Evolutionary conservation across 148 eudicot species (phyloP).

Genomic region (Camellia sinensis): DNA sequence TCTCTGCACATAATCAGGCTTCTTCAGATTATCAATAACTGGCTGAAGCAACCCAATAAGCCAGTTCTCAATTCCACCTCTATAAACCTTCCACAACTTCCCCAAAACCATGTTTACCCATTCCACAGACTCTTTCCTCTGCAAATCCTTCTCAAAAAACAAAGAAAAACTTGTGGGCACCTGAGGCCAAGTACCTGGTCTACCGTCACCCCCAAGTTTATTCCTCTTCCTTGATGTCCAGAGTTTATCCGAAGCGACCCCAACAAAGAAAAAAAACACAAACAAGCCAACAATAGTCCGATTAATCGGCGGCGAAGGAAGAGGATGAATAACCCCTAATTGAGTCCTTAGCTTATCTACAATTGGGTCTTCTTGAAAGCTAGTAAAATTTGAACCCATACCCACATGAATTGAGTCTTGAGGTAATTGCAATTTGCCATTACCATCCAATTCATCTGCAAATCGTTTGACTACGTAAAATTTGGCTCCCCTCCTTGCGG

Average conservation of each 20-base stretch:
- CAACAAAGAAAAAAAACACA: constrained; percentile 86
- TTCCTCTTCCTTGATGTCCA: constrained; percentile 73
- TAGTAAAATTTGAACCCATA: constrained; percentile 43
- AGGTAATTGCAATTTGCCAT: constrained; percentile 21
- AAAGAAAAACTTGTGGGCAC: constrained; percentile 65
- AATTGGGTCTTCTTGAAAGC: constrained; percentile 77
- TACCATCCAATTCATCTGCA: constrained; percentile 38
- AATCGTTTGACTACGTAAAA: constrained; percentile 44
- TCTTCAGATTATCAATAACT: constrained; percentile 79
- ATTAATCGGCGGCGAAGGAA: constrained; percentile 81
- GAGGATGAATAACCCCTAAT: constrained; percentile 83
- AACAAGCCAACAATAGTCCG: constrained; percentile 64
- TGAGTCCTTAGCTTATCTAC: constrained; percentile 91
- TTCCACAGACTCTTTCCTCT: constrained; percentile 95
- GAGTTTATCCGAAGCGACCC: constrained; percentile 79
- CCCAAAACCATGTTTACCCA: constrained; percentile 99
- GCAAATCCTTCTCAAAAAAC: constrained; percentile 85
- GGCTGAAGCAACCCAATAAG: constrained; percentile 86
- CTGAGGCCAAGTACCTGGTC: constrained; percentile 60
- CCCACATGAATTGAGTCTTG: constrained; percentile 30
- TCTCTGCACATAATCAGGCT: constrained; percentile 90
- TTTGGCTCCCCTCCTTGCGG: constrained; percentile 48
- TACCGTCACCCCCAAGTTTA: constrained; percentile 27
- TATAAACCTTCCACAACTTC: constrained; percentile 93
- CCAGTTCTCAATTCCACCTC: constrained; percentile 90